Evolutionary conservation across 2,329 filamentous ascomycete genomes (phyloP).

Genomic region (Aspergillus brunneoviolaceus): DNA sequence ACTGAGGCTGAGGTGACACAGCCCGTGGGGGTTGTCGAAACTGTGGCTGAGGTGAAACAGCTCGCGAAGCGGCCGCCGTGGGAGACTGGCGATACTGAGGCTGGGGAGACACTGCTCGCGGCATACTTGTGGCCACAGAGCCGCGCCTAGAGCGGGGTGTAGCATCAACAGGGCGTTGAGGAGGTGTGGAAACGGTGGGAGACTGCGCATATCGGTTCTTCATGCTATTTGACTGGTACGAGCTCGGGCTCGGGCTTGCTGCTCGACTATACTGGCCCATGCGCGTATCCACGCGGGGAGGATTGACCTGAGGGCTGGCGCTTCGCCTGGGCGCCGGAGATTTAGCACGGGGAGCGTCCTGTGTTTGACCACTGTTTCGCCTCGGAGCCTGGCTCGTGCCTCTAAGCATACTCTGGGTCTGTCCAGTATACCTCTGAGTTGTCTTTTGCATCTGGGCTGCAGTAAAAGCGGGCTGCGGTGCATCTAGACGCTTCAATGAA

Average conservation of each 20-base stretch:
- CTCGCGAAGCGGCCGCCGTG: slow-evolving; percentile 8
- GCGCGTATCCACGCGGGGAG: slow-evolving; percentile 34
- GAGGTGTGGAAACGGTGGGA: slow-evolving; percentile 32
- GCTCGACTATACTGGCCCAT: slow-evolving; percentile 46
- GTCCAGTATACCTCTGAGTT: slow-evolving; percentile 80
- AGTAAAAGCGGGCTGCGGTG: slow-evolving; percentile 88
- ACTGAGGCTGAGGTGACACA: slow-evolving; percentile 54
- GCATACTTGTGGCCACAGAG: slow-evolving; percentile 31
- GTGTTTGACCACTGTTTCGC: slow-evolving; percentile 51
- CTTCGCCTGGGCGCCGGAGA: slow-evolving; percentile 68
- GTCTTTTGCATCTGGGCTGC: slow-evolving; percentile 94
- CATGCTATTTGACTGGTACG: slow-evolving; percentile 46
- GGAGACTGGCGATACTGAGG: slow-evolving; percentile 10
- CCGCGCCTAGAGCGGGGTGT: slow-evolving; percentile 42
- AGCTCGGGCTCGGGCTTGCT: slow-evolving; percentile 45
- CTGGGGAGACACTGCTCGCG: slow-evolving; percentile 12
- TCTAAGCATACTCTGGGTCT: slow-evolving; percentile 76
- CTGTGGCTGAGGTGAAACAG: slow-evolving; percentile 11
- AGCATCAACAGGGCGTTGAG: slow-evolving; percentile 34
- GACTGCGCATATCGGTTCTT: slow-evolving; percentile 42
- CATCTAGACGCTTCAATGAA: slow-evolving; percentile 74
- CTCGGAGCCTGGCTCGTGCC: slow-evolving; percentile 52
- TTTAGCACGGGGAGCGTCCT: slow-evolving; percentile 49
- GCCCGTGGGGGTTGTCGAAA: slow-evolving; percentile 30
- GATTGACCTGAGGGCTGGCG: slow-evolving; percentile 31